Evolutionary conservation across 2,329 filamentous ascomycete species (phyloP).

Genomic region (Alternaria metachromatica): DNA sequence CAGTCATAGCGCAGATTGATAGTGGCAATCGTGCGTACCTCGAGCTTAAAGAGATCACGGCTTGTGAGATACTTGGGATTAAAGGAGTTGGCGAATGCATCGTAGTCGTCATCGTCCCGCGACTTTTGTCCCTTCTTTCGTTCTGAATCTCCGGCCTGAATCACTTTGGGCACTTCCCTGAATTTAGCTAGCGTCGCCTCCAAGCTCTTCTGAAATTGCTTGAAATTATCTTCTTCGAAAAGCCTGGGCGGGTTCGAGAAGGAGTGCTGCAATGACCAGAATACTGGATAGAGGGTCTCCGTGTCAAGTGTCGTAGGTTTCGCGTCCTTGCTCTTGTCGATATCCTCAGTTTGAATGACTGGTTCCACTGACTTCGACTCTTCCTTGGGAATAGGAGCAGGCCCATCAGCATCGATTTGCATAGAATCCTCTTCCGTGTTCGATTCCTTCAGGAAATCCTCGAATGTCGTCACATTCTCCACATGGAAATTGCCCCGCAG

Average conservation of each 20-base stretch:
- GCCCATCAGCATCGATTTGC: conserved; percentile 67
- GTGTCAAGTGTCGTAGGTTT: conserved; percentile 62
- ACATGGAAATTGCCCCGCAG: conserved; percentile 93
- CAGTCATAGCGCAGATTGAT: conserved; percentile 34
- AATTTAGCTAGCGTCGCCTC: conserved; percentile 75
- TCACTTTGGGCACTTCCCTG: conserved; percentile 70
- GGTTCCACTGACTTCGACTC: conserved; percentile 46
- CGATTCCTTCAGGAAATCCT: conserved; percentile 59
- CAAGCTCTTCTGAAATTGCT: conserved; percentile 67
- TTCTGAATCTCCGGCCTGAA: conserved; percentile 74
- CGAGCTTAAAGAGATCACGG: conserved; percentile 91
- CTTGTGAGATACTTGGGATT: conserved; percentile 99
- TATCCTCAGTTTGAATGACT: conserved; percentile 50
- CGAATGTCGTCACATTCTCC: conserved; percentile 90
- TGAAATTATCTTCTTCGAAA: conserved; percentile 74
- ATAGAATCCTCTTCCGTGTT: conserved; percentile 61
- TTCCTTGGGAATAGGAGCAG: conserved; percentile 34
- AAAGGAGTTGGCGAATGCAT: conserved; percentile 75
- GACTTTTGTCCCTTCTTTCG: conserved; percentile 61
- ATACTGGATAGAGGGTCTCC: conserved; percentile 82
- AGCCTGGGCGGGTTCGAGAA: conserved; percentile 89
- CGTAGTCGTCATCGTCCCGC: conserved; percentile 68
- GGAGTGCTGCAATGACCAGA: conserved; percentile 90
- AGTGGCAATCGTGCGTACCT: conserved; percentile 62
- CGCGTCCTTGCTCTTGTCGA: conserved; percentile 58